Evolutionary conservation across 2,329 filamentous ascomycete genomes (phyloP).

Genomic region (Hortaea werneckii): DNA sequence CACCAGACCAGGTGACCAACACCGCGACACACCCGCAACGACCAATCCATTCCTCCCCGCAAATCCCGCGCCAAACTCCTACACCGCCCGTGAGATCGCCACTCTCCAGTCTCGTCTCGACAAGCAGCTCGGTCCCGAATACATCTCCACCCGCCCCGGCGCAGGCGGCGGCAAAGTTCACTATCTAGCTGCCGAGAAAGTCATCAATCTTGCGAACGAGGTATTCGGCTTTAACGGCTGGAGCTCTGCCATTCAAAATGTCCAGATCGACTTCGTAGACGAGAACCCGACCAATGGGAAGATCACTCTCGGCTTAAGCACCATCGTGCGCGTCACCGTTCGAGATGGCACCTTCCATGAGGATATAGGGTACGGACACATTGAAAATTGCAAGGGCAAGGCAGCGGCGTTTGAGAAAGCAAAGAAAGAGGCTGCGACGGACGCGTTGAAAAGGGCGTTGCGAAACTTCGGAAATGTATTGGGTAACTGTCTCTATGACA

Average conservation of each 20-base stretch:
- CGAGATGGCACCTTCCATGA: constrained; percentile 95
- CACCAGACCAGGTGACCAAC: constrained; percentile 26
- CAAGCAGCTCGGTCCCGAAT: constrained; percentile 91
- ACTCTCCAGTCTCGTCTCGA: constrained; percentile 78
- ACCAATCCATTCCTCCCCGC: constrained; percentile 74
- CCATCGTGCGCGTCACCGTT: constrained; percentile 81
- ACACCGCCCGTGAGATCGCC: constrained; percentile 82
- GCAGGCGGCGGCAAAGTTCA: constrained; percentile 79
- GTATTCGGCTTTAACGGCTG: constrained; percentile 97
- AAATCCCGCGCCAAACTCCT: constrained; percentile 60
- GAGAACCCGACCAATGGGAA: constrained; percentile 68
- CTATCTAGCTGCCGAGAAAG: constrained; percentile 93
- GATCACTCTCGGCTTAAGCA: constrained; percentile 76
- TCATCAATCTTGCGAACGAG: constrained; percentile 88
- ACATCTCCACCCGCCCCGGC: constrained; percentile 77
- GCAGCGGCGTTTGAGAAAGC: constrained; percentile 95
- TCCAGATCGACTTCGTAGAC: constrained; percentile 92
- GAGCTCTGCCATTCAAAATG: constrained; percentile 90
- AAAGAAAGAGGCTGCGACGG: constrained; percentile 95
- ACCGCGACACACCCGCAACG: constrained; percentile 29
- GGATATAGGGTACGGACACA: constrained; percentile 92
- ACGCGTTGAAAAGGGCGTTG: constrained; percentile 80
- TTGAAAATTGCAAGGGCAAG: constrained; percentile 92
- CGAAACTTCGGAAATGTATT: constrained; percentile 91
- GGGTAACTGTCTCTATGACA: constrained; percentile 98